Evolutionary conservation across 176 grass and related monocot genomes (phyloP).

Genomic region (Lolium rigidum): DNA sequence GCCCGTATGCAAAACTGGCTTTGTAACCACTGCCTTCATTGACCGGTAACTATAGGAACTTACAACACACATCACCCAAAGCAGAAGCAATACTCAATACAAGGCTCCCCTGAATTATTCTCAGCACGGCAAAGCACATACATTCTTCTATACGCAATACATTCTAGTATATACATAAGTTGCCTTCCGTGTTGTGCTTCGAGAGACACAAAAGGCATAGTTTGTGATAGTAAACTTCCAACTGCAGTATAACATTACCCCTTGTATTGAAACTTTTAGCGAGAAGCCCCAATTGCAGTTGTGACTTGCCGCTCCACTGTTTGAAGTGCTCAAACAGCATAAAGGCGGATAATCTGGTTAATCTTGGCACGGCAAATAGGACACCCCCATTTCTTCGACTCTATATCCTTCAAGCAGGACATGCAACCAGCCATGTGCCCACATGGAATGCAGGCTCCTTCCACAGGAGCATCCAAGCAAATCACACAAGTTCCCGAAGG

Average conservation of each 20-base stretch:
- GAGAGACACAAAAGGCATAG: slow-evolving; percentile 2
- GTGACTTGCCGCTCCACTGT: not conserved
- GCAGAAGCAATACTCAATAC: not conserved
- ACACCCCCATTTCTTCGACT: slow-evolving; percentile 84
- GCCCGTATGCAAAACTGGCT: not conserved
- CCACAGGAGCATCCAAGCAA: slow-evolving; percentile 87
- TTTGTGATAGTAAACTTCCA: slow-evolving; percentile 15
- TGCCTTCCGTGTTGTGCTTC: not conserved
- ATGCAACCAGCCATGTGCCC: slow-evolving; percentile 99
- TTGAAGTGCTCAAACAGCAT: slow-evolving; percentile 72
- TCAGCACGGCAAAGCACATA: not conserved
- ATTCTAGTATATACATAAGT: slow-evolving; percentile 26
- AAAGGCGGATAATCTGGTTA: slow-evolving; percentile 84
- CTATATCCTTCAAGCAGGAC: slow-evolving; percentile 88
- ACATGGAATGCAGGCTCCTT: slow-evolving; percentile 96
- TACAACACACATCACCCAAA: not conserved
- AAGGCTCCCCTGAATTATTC: not conserved
- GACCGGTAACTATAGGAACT: not conserved
- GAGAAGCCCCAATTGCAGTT: not conserved
- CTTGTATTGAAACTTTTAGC: slow-evolving; percentile 8
- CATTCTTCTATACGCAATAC: not conserved
- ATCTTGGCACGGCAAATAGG: slow-evolving; percentile 92
- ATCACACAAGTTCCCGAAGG: slow-evolving; percentile 73
- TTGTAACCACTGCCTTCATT: not conserved
- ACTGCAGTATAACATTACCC: slow-evolving; percentile 3